phyloP scores from a whole-genome alignment of 176 grass and related monocot genomes.

The Saccharum spontaneum region DNA sequence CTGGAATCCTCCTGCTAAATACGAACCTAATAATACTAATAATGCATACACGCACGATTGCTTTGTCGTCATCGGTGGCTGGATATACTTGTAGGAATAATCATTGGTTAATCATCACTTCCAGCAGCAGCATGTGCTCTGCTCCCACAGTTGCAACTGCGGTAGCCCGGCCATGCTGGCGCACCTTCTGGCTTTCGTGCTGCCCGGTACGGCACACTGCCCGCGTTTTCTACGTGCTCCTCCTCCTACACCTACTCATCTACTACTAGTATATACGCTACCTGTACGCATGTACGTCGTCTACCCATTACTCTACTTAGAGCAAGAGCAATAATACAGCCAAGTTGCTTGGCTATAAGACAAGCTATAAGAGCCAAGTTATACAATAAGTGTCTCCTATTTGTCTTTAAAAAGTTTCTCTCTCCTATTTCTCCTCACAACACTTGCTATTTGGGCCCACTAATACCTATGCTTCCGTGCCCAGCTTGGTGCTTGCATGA shows the following conservation, averaged over 20 bases:
- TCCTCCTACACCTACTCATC: neutral
- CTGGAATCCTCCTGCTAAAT: too few species aligned
- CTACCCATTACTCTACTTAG: too few species aligned
- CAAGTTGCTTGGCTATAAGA: too few species aligned
- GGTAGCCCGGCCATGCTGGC: neutral
- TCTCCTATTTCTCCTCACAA: too few species aligned
- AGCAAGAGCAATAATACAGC: too few species aligned
- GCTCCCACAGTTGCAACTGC: neutral
- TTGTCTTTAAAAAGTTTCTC: too few species aligned
- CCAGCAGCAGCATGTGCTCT: slow-evolving; percentile 1
- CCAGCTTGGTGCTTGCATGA: too few species aligned
- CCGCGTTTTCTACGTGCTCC: neutral
- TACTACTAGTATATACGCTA: neutral
- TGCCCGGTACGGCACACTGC: neutral
- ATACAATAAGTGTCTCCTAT: too few species aligned
- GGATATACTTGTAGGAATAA: too few species aligned
- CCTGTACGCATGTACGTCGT: neutral
- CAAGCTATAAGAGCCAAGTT: too few species aligned
- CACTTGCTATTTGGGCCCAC: too few species aligned
- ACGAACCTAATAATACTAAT: neutral
- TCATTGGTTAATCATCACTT: neutral
- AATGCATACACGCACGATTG: neutral
- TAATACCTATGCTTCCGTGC: too few species aligned
- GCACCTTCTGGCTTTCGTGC: neutral
- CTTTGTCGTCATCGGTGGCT: neutral